Evolutionary conservation across 2,329 filamentous ascomycete genomes (phyloP), one percentile per base, ranked within the genome.

Genomic region (Arthroderma sp.): DNA sequence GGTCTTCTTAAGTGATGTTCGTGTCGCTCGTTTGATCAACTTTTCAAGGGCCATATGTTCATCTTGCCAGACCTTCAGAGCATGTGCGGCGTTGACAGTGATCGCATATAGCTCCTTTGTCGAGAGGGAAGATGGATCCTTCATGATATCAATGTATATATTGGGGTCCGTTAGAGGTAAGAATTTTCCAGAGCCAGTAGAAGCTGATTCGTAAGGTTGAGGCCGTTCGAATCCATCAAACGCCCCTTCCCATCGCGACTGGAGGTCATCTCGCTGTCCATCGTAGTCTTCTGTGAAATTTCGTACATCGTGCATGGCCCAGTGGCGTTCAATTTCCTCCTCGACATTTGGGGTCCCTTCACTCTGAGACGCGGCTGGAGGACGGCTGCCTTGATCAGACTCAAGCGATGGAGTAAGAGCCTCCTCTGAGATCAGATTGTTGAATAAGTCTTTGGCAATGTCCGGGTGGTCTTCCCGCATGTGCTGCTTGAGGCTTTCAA

Each of bases 51-150:
- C 70, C 17, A 82, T 67, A 62, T 80, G 83, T 66, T 84, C 81
- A 58, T 82, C 77, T 64, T 84, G 81, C 70, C 81, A 79, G 41
- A 73, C 67, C 62, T 75, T 75, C 60, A 84, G 70, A 11, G 78
- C 77, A 37, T 68, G 67, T 33, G 77, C 76, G 0, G 77, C 76
- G 63, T 82, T 81, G 28, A 74, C 72, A 1, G 81, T 78, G n/a
- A 81, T 68, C 1, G 72, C 70, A 60, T 81, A 81, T 0, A 84
- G 73, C 58, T 77, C 76, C n/a, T 77, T 76, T 0, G 73, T 74
- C 9, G 77, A 72, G 59, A 79, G 73, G 17, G 63, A 61, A 56
- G 72, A 67, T 0, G 70, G 70, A 35, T 71, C 66, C 49, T 67
- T 67, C 23, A 74, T 66, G 51, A 69, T 65, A 56, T 63, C 64